Percentiles rank a stretch among this genome's conserved stretches.
Evolutionary conservation across 495 filamentous ascomycete species (phyloP).

Genomic region (Penicillium subrubescens): DNA sequence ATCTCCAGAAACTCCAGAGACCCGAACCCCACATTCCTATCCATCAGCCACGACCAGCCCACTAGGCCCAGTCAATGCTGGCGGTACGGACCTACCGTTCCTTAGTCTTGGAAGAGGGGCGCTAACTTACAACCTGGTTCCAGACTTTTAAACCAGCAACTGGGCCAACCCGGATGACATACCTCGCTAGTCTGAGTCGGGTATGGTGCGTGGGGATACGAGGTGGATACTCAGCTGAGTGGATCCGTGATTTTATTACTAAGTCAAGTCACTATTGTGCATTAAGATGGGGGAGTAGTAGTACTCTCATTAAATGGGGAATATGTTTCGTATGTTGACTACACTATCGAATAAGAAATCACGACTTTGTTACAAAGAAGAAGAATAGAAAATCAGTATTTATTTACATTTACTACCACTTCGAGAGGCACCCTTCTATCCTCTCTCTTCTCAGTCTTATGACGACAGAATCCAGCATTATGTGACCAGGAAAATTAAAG

Average conservation of each 20-base stretch:
- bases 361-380: neutral
- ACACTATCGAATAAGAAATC: neutral
- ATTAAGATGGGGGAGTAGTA: neutral
- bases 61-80: constrained; percentile 1
- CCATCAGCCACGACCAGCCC: constrained; percentile 8
- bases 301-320: neutral
- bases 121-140: neutral
- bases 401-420: neutral
- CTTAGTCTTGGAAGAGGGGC: neutral
- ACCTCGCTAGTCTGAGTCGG: constrained; percentile 9
- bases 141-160: constrained; percentile 6
- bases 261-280: neutral
- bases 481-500: constrained; percentile 19
- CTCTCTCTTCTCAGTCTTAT: neutral
- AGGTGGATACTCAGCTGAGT: constrained; percentile 9
- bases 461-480: neutral
- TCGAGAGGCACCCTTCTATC: neutral
- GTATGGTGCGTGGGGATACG: constrained; percentile 28
- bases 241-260: neutral
- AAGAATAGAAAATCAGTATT: neutral
- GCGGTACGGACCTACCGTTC: constrained; percentile 12
- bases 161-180: constrained; percentile 11
- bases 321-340: neutral
- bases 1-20: neutral
- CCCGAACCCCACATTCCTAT: constrained; percentile 2